Conservation (phyloP, 2,329 filamentous ascomycete genomes). For the Thielaviopsis punctulata region DNA sequence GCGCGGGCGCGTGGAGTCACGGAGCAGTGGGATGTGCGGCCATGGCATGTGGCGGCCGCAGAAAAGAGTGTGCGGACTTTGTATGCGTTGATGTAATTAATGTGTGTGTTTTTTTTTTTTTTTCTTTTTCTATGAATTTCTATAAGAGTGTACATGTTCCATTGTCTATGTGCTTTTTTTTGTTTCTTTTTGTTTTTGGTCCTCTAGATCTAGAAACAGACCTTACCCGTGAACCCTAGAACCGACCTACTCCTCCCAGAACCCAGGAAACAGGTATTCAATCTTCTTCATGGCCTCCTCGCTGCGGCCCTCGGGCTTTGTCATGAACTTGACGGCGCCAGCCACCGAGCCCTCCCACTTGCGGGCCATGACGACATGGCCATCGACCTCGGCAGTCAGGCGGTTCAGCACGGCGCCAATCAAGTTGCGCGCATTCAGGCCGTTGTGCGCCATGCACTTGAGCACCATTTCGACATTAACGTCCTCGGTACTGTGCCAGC, state of each 20-base stretch:
- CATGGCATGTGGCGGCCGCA: conserved; percentile 61
- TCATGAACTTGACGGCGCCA: conserved; percentile 67
- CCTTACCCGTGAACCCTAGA: background rate
- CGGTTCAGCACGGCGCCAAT: conserved; percentile 78
- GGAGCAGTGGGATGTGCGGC: conserved; percentile 44
- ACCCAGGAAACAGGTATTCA: conserved; percentile 74
- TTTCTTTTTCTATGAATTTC: background rate
- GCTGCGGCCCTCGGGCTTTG: conserved; percentile 56
- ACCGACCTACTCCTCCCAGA: conserved; percentile 28
- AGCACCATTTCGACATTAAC: conserved; percentile 96
- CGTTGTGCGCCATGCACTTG: conserved; percentile 88
- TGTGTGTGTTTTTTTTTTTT: background rate
- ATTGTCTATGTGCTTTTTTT: too few relatives aligned
- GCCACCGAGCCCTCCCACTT: conserved; percentile 62
- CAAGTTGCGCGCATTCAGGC: conserved; percentile 69
- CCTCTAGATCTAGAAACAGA: background rate
- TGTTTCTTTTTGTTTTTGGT: background rate
- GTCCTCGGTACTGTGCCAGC: conserved; percentile 71
- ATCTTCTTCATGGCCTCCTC: conserved; percentile 63
- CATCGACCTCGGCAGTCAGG: conserved; percentile 60
- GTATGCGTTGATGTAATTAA: conserved; percentile 42
- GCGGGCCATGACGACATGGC: conserved; percentile 59
- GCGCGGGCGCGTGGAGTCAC: conserved; percentile 48
- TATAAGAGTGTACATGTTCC: too few relatives aligned
- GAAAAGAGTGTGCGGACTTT: conserved; percentile 51